These are phyloP conservation scores for Parachaetomium inaequale DNA, from an alignment of 495 filamentous ascomycete species.

Conservation along the genomic window DNA sequence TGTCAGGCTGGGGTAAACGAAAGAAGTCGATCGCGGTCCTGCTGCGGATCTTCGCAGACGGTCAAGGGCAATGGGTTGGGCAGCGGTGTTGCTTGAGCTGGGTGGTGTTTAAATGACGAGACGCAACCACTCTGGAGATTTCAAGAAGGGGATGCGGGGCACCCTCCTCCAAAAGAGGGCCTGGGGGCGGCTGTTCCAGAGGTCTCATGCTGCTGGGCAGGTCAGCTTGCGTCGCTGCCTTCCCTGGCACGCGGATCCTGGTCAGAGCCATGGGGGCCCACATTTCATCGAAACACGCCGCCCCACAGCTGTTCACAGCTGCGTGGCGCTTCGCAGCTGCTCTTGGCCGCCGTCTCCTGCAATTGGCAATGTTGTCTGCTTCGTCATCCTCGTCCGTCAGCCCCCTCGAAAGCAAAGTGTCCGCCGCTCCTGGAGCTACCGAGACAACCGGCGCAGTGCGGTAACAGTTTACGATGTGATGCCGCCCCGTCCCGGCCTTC, in stretches of 20 bases:
- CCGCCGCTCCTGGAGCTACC: conserved; percentile 13
- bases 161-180: conserved; percentile 9
- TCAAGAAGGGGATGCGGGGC: conserved; percentile 26
- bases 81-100: conserved; percentile 11
- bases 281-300: not conserved
- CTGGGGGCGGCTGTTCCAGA: conserved; percentile 4
- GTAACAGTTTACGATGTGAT: conserved; percentile 33
- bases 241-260: not conserved
- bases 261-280: not conserved
- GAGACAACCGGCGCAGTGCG: conserved; percentile 12
- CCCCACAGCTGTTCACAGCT: conserved; percentile 9
- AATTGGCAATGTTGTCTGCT: conserved; percentile 14
- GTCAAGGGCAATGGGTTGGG: conserved; percentile 7
- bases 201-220: not conserved
- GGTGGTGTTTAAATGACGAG: conserved; percentile 22
- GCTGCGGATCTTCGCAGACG: conserved; percentile 12
- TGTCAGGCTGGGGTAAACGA: not conserved
- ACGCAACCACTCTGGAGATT: conserved; percentile 23
- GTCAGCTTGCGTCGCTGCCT: not conserved
- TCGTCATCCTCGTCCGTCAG: conserved; percentile 15
- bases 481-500: conserved; percentile 21
- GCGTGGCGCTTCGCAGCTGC: not conserved
- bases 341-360: not conserved
- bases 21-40: not conserved
- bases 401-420: conserved; percentile 10